Conservation (phyloP, 208 protist genomes). For the Acanthamoeba lenticulata region DNA sequence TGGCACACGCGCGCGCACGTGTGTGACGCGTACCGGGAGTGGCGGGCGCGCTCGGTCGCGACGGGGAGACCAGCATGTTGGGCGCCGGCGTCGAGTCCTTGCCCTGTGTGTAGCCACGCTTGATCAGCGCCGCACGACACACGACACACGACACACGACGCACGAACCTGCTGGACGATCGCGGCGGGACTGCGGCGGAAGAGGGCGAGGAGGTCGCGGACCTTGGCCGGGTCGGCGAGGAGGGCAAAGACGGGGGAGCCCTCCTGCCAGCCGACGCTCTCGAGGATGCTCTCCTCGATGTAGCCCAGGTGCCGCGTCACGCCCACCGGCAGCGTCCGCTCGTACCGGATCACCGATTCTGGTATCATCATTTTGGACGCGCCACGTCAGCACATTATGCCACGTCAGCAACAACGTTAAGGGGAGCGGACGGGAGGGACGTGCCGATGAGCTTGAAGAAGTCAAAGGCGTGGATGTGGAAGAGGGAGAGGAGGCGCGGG, state of each 20-base stretch:
- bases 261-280: slow-evolving; percentile 39
- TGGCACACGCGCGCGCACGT: too few relatives aligned
- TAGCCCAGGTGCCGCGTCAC: slow-evolving; percentile 14
- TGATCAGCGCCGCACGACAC: too few relatives aligned
- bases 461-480: slow-evolving; percentile 54
- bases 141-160: too few relatives aligned
- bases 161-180: too few relatives aligned
- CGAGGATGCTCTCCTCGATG: slow-evolving; percentile 47
- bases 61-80: slow-evolving; percentile 23
- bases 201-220: slow-evolving; percentile 29
- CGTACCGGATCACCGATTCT: slow-evolving; percentile 30
- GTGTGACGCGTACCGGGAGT: slow-evolving; percentile 22
- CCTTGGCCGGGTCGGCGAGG: neutral
- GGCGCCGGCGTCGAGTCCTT: slow-evolving; percentile 5
- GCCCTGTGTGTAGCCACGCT: neutral
- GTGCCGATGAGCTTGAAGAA: slow-evolving; percentile 49
- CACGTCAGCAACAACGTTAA: neutral
- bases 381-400: too few relatives aligned
- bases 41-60: neutral
- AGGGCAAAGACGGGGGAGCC: slow-evolving; percentile 40
- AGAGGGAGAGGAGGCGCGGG: neutral
- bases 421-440: neutral
- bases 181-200: neutral
- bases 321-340: neutral
- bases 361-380: too few relatives aligned